Evolutionary conservation across 768 basidiomycete genomes (phyloP).

Genomic region (Suillus weaverae): DNA sequence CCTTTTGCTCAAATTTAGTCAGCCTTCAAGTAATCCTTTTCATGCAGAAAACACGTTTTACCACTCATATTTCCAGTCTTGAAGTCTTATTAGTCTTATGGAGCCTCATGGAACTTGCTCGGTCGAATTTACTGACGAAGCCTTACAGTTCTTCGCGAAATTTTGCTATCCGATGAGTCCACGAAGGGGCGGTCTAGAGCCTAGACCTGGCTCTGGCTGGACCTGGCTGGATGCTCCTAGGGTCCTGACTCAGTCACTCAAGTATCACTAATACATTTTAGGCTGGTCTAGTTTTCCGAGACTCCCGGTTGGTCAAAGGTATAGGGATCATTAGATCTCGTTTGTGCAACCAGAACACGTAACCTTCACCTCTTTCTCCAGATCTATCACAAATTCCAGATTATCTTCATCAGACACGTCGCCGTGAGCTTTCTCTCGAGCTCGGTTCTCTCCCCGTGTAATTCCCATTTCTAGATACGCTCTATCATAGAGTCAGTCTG

Average conservation of each 20-base stretch:
- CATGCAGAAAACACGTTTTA: neutral
- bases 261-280: neutral
- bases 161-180: neutral
- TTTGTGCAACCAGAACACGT: conserved; percentile 12
- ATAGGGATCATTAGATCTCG: neutral
- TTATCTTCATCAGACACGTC: neutral
- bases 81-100: neutral
- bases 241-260: neutral
- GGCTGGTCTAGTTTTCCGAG: neutral
- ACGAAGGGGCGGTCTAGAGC: neutral
- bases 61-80: neutral
- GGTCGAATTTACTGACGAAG: neutral
- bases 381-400: conserved; percentile 4
- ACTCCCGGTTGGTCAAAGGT: neutral
- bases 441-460: conserved; percentile 5
- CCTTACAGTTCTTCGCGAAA: neutral
- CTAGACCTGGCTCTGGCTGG: neutral
- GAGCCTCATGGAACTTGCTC: neutral
- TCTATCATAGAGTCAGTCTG: conserved; percentile 8
- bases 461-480: neutral
- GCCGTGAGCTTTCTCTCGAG: neutral
- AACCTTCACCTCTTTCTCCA: conserved; percentile 15
- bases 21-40: neutral
- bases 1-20: neutral
- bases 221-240: neutral